Base-by-base conservation (phyloP, 768 basidiomycete species). In the Dendrothele bispora region DNA sequence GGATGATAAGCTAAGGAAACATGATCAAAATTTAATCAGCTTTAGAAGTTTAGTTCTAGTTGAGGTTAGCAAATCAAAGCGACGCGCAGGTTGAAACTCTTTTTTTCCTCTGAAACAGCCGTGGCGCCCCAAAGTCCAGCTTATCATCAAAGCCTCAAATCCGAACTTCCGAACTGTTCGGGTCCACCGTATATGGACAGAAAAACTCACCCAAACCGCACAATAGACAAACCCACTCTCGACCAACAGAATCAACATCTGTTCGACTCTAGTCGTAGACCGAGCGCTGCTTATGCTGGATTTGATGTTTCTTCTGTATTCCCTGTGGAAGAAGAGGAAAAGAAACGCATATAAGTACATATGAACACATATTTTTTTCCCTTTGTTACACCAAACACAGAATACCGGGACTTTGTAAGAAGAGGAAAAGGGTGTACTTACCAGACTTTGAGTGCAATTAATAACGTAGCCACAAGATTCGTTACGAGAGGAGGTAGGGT, bases 391-490 rank as follows among this genome's bases (percentile, higher is more conserved):
- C 2, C 29, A 14, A 37, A 11, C 1, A 29, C 17, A 18, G 6
- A 26, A 5, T 27, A 2, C 18, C n/a, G n/a, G 18, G 17, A 14
- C 12, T 11, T 18, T 14, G 22, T 3, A 32, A 32, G 36, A 25
- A 15, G 3, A n/a, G n/a, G n/a, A n/a, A n/a, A n/a, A n/a, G n/a
- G n/a, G n/a, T n/a, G n/a, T n/a, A 42, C 50, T 4, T 28, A 52
- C 56, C 56, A 58, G 17, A 53, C n/a, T 37, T 55, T 58, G 7
- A 28, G 49, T 26, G 32, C 44, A n/a, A 58, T 58, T 35, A 55
- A 46, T 2, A 17, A 44, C 2, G 56, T 58, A 5, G 25, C 43
- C 2, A 35, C 7, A 26, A 58, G 54, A 35, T 57, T 57, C 4
- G 56, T 57, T 18, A 51, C 25, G 8, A 58, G 44, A 0, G 52